Base-by-base conservation (phyloP, 495 filamentous ascomycete genomes). In the Aspergillus indologenus region DNA sequence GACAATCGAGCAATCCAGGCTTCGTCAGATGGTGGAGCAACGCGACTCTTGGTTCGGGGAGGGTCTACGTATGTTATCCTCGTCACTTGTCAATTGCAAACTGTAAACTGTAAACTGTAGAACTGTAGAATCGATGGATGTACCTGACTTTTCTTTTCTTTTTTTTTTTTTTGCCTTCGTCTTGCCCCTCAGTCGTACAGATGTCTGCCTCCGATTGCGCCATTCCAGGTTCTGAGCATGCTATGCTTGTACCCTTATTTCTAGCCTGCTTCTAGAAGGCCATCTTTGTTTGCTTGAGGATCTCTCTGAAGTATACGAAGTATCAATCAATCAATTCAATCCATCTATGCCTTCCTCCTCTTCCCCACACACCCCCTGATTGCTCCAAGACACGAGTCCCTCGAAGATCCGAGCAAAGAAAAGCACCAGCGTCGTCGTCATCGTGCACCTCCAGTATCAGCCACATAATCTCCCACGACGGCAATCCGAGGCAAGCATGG, bases 1-100 rank as follows among this genome's bases (percentile, higher is more conserved):
- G 55, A 43, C 26, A 22, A 50, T 57, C 45, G 34, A 40, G 34
- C 5, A 14, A 40, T 40, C 34, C 34, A 40, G 23, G 51, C 54
- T 45, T 63, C 56, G 56, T 59, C 61, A 59, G 29, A 48, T 40
- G 50, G 61, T 63, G 61, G 61, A 63, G 56, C 49, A 56, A 12
- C 21, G 17, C n/a, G 22, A 47, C 53, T 63, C 53, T 59, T 63
- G 60, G 57, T 59, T 26, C 48, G 31, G 31, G 23, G 58, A 61
- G 46, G 53, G 57, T 53, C 49, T 46, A 61, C 59, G 59, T 61
- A 61, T 54, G 54, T 49, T 24, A n/a, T n/a, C n/a, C n/a, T n/a
- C n/a, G n/a, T n/a, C n/a, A n/a, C n/a, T n/a, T n/a, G n/a, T n/a
- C n/a, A n/a, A n/a, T n/a, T n/a, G n/a, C n/a, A n/a, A n/a, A n/a